These are phyloP conservation scores for Psidium guajava DNA, from an alignment of 345 rosid genomes.

Conservation along the genomic window DNA sequence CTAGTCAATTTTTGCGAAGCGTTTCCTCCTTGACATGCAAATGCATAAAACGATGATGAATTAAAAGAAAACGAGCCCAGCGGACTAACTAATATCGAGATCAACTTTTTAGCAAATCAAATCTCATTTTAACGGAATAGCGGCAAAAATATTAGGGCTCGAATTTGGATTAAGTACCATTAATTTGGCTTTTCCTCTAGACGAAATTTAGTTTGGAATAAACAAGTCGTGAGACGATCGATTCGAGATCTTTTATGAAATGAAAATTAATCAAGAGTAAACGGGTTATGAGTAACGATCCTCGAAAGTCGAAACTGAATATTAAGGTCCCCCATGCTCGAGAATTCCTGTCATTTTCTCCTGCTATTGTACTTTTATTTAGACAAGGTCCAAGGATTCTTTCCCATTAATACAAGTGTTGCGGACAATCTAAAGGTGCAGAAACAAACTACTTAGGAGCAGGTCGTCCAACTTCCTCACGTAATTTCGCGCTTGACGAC, in stretches of 20 bases:
- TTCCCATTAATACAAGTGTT: too few relatives aligned
- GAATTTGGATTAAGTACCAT: neutral
- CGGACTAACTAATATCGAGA: neutral
- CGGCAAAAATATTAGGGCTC: neutral
- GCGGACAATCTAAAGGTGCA: too few relatives aligned
- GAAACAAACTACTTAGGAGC: too few relatives aligned
- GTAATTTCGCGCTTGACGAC: too few relatives aligned
- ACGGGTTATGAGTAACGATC: neutral
- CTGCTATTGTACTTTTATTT: too few relatives aligned
- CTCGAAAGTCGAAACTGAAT: too few relatives aligned
- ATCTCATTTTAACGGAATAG: neutral
- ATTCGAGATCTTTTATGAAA: accelerated
- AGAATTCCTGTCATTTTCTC: too few relatives aligned
- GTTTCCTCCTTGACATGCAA: neutral
- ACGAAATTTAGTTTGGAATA: neutral
- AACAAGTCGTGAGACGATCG: accelerated
- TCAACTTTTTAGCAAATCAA: neutral
- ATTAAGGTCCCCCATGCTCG: too few relatives aligned
- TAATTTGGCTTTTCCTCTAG: neutral
- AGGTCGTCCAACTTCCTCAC: too few relatives aligned
- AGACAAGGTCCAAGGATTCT: too few relatives aligned
- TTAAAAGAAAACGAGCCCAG: neutral
- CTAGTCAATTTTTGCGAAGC: neutral
- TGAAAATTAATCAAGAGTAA: neutral
- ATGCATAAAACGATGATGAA: neutral